Base-by-base conservation (phyloP, 306 rosid species). In the Prunus dulcis region DNA sequence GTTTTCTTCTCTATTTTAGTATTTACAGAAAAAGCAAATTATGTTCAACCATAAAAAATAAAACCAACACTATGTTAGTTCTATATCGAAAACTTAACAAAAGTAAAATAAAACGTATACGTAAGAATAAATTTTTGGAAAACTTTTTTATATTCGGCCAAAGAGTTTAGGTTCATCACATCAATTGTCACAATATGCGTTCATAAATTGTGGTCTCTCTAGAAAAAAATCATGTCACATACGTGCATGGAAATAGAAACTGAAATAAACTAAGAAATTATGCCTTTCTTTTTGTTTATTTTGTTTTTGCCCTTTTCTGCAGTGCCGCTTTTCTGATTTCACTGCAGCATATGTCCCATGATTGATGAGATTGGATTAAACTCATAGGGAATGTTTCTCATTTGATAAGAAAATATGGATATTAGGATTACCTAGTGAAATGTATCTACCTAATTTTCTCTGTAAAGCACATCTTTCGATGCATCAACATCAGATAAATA, bases 371-470 rank as follows among this genome's bases (percentile, higher is more conserved):
- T 34, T 34, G 8, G 41, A 34, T 34, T 5, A 6, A 34, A 34
- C 41, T 34, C 41, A 6, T 34, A 6, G 41, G 64, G 32, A 23
- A 23, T 58, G 34, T 23, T 15, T 62, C 13, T 14, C 32, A 56
- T n/a, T 46, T 46, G 56, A 22, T 23, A 23, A 72, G 41, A 57
- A 61, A 8, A 50, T 10, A 23, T 56, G 71, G 78, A 65, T 75
- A 66, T 23, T 79, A 69, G 71, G 83, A 64, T 71, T 25, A 20
- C 34, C 45, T 64, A 15, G 73, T 79, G 73, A 77, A 72, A 76
- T 13, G 76, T 3, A 63, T 19, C 3, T 20, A 47, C 27, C 50
- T n/a, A 41, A 80, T 38, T 38, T 65, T n/a, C 46, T 72, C 23
- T 66, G 67, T 17, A 13, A 25, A 51, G 73, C 62, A 67, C 56